phyloP scores from a whole-genome alignment of 2,329 filamentous ascomycete species.

The Aquanectria penicillioides region DNA sequence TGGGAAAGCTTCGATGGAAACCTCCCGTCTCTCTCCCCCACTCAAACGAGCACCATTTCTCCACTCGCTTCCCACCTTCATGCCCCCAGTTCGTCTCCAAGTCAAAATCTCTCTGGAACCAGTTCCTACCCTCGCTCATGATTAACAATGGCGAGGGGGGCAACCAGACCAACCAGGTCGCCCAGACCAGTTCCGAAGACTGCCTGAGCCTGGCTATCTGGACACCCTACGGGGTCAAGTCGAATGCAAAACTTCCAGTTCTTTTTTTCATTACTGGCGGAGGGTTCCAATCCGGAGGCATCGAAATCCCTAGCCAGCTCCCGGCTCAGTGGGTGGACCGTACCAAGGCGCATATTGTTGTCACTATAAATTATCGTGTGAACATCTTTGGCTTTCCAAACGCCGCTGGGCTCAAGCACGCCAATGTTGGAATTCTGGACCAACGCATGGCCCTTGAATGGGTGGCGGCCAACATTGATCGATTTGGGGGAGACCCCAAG shows the following conservation, averaged over 20 bases:
- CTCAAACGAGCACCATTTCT: slow-evolving; percentile 37
- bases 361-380: slow-evolving; percentile 45
- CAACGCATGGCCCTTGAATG: slow-evolving; percentile 63
- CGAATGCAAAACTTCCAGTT: slow-evolving; percentile 46
- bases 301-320: slow-evolving; percentile 41
- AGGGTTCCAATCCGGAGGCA: slow-evolving; percentile 40
- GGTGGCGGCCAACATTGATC: slow-evolving; percentile 58
- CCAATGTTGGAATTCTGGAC: slow-evolving; percentile 62
- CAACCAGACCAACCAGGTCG: slow-evolving; percentile 1
- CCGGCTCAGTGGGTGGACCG: slow-evolving; percentile 42
- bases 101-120: slow-evolving; percentile 10
- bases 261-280: slow-evolving; percentile 41
- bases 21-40: slow-evolving; percentile 37
- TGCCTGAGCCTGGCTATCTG: slow-evolving; percentile 57
- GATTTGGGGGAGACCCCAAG: slow-evolving; percentile 59
- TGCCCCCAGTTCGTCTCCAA: slow-evolving; percentile 47
- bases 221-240: slow-evolving; percentile 52
- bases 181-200: slow-evolving; percentile 15
- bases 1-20: slow-evolving; percentile 42
- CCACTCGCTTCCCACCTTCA: slow-evolving; percentile 43
- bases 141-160: slow-evolving; percentile 3
- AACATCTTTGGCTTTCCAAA: slow-evolving; percentile 46
- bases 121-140: slow-evolving; percentile 4
- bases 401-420: slow-evolving; percentile 43
- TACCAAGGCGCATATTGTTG: slow-evolving; percentile 42